Conservation (phyloP, 495 filamentous ascomycete species). For the Bryoglossum gracile region DNA sequence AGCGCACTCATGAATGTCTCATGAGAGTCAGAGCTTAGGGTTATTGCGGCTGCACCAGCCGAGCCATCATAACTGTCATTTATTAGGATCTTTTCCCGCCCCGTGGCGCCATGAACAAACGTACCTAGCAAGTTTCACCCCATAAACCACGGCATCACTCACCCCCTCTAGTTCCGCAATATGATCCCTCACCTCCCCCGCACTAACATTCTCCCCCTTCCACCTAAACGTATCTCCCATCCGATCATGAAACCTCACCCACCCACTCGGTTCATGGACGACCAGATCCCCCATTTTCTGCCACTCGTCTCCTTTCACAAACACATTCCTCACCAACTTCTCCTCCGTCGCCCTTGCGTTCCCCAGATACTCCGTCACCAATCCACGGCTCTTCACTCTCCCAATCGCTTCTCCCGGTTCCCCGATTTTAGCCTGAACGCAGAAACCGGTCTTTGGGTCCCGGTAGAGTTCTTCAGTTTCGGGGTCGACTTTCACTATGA, state of each 20-base stretch:
- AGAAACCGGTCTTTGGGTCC: conserved; percentile 24
- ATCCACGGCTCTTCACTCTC: conserved; percentile 16
- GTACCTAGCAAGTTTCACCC: conserved; percentile 39
- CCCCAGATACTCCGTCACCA: conserved; percentile 26
- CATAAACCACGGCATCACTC: conserved; percentile 45
- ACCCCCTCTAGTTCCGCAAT: conserved; percentile 39
- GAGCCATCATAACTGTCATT: conserved; percentile 41
- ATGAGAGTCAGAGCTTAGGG: conserved; percentile 33
- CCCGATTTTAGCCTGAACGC: conserved; percentile 10
- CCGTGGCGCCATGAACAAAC: conserved; percentile 1
- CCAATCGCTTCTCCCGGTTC: conserved; percentile 25
- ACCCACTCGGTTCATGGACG: conserved; percentile 16
- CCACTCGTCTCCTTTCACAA: conserved; percentile 22
- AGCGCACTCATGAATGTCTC: conserved; percentile 32
- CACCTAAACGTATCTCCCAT: conserved; percentile 27
- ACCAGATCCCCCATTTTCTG: conserved; percentile 25
- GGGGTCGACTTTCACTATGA: conserved; percentile 15
- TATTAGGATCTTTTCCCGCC: background rate
- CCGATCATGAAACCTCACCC: conserved; percentile 26
- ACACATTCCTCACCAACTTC: conserved; percentile 22
- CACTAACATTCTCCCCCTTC: conserved; percentile 28
- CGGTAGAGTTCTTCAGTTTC: conserved; percentile 15
- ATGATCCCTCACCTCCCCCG: conserved; percentile 34
- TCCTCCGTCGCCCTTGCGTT: conserved; percentile 22
- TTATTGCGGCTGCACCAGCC: conserved; percentile 44